phyloP scores from a whole-genome alignment of 345 rosid species.

The Orychophragmus violaceus region DNA sequence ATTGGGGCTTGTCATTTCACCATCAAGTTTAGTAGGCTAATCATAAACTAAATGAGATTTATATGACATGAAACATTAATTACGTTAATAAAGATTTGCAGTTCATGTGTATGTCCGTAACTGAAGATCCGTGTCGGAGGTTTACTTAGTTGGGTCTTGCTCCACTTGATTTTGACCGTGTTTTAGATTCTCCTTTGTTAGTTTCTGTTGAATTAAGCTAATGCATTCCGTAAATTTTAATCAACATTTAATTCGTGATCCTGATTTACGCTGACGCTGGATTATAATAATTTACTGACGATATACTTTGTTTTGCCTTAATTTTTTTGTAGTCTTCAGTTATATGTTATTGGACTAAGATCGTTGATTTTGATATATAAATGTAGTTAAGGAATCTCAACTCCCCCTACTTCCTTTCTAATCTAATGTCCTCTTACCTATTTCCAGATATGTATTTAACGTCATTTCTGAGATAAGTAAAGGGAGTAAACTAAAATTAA shows the following conservation, averaged over 20 bases:
- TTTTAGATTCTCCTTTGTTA: neutral
- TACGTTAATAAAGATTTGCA: neutral
- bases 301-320: neutral
- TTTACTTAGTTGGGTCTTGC: neutral
- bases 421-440: neutral
- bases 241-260: constrained; percentile 11
- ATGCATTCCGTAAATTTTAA: constrained; percentile 1
- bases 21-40: neutral
- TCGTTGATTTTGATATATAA: neutral
- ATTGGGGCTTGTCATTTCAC: constrained; percentile 18
- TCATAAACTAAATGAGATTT: neutral
- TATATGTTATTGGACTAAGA: neutral
- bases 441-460: neutral
- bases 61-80: neutral
- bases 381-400: neutral
- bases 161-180: neutral
- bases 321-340: neutral
- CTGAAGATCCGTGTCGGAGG: constrained; percentile 26
- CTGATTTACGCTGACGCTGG: constrained; percentile 4
- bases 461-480: neutral
- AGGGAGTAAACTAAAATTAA: neutral
- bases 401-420: neutral
- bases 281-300: neutral
- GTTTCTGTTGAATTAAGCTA: neutral
- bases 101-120: constrained; percentile 20